Evolutionary conservation across 1,284 basidiomycete species (phyloP), one percentile per base, ranked within the genome.

Genomic region (Sphaerobolus stellatus): DNA sequence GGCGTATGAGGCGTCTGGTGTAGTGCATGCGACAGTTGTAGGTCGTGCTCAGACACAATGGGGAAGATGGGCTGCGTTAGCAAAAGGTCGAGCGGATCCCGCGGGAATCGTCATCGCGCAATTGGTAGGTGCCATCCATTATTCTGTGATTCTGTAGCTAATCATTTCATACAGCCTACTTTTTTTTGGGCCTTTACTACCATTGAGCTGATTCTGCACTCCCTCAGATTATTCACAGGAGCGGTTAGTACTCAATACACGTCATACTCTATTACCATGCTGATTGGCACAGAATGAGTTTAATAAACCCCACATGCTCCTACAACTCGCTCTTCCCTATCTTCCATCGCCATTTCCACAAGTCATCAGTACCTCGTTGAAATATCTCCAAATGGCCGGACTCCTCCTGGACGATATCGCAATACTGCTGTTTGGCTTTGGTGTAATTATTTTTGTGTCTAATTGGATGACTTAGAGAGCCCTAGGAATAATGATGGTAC

Each of bases 171-270:
- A 9, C 59, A 90, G 88, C 83, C 53, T 29, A 25, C 86, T 1
- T 89, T 91, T 73, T 88, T 90, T 67, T 88, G 84, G 83, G 84
- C 80, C 16, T 90, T 91, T 59, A 79, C 81, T 36, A 85, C 88
- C 1, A 64, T 90, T 4, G 79, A 90, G 59, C 74, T 90, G 18
- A 75, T 76, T 13, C 63, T 91, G 46, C 86, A 90, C 61, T 88
- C 88, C 14, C 65, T 84, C 60, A 80, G 83, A 52, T 81, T 90
- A 68, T 83, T 87, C 63, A 78, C 76, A 16, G 81, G 82, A 58
- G 77, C 84, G 54, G 88, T 89, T 62, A 63, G 86, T 78, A 5
- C 48, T 43, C 20, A 22, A n/a, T 43, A 3, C 25, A 24, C 28
- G 13, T 43, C 28, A 14, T n/a, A 13, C 28, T 14, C 41, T 14